Percentiles rank a stretch among this genome's conserved stretches.
Conservation (phyloP, 2,329 filamentous ascomycete genomes). For the Phyllosticta ampelicida region DNA sequence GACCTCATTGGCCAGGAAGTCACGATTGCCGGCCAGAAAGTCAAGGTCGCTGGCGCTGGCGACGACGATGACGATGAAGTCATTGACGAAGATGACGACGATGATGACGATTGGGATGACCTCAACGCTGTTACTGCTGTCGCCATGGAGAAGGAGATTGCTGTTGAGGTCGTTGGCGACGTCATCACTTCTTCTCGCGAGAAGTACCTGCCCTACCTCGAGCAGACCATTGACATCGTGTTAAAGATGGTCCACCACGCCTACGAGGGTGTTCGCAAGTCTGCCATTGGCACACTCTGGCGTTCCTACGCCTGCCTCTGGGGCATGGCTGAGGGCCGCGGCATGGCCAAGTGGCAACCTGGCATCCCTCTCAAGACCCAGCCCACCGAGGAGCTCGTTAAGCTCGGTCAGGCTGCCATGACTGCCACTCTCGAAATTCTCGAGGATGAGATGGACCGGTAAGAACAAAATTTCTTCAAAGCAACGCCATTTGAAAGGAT, state of each 20-base stretch:
- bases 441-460: conserved; percentile 89
- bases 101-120: conserved; percentile 77
- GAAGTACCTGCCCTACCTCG: conserved; percentile 72
- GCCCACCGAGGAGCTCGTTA: conserved; percentile 67
- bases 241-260: conserved; percentile 74
- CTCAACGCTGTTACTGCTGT: conserved; percentile 77
- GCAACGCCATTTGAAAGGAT: conserved; percentile 45
- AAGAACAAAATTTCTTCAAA: conserved; percentile 38
- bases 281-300: conserved; percentile 83
- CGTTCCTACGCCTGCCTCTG: conserved; percentile 87
- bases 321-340: conserved; percentile 70
- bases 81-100: conserved; percentile 51
- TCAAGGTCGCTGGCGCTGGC: conserved; percentile 60
- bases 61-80: conserved; percentile 51
- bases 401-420: conserved; percentile 77
- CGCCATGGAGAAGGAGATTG: conserved; percentile 94
- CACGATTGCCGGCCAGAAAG: conserved; percentile 69
- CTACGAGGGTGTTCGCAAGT: conserved; percentile 90
- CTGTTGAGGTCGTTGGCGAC: conserved; percentile 87
- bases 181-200: conserved; percentile 78
- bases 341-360: conserved; percentile 73
- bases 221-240: conserved; percentile 75
- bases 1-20: conserved; percentile 68
- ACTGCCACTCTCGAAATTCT: conserved; percentile 75
- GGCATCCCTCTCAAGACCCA: conserved; percentile 74